Evolutionary conservation across 2,329 filamentous ascomycete genomes (phyloP), one percentile per base, ranked within the genome.

Genomic region (Fusarium robinianum): DNA sequence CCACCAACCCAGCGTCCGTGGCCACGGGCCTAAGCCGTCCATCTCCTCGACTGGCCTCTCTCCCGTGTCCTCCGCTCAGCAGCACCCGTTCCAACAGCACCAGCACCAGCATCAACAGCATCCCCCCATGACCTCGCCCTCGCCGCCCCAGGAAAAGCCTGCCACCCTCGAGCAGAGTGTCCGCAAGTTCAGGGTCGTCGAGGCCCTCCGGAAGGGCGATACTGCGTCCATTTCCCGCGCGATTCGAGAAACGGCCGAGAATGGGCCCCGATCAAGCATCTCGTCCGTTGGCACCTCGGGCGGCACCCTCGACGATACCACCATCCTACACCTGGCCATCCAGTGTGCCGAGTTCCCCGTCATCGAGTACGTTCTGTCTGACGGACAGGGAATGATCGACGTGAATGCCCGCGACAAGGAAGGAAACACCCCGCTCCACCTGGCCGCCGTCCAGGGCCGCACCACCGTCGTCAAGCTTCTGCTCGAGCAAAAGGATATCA

Each of bases 341-440:
- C 94, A 99, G 70, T 97, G 92, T 69, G 92, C 94, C 35, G 94
- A 97, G 66, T 80, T 87, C 34, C 85, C 89, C 14, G 90, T 99
- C 18, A 87, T 99, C 40, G 91, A 99, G 66, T 96, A 92, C 62
- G 87, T 97, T n/a, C 72, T 99, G 29, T 91, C 90, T 2, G 80
- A 89, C 50, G 82, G 86, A 19, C 77, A 74, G 10, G 76, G 74
- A 27, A 73, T 74, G 38, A 75, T 95, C 41, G 90, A 97, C 63
- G 74, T 97, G 66, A 99, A 97, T 67, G 85, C 87, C 26, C 84
- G 88, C 49, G 94, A 99, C 70, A 87, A 87, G 57, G 92, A 97
- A 60, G 94, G 94, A 49, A 99, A 97, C 67, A 96, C 91, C 1
- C 85, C 94, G 15, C 79, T 99, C 38, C 92, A 97, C 67, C 71